These are phyloP conservation scores for Populus hybrid DNA, from an alignment of 441 rosid species.

Conservation along the genomic window DNA sequence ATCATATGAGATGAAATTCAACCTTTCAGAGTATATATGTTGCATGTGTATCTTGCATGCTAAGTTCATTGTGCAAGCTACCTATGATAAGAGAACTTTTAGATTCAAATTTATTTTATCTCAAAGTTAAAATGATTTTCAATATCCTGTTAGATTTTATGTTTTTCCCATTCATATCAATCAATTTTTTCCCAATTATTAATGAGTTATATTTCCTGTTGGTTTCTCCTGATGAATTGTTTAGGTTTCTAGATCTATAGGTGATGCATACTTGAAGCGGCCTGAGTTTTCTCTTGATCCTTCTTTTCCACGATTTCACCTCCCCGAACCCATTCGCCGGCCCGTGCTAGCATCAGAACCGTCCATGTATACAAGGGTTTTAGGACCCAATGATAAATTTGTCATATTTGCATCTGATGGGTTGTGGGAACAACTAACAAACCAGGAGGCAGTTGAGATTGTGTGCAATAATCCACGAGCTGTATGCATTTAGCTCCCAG, in stretches of 20 bases:
- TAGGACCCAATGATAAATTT: constrained; percentile 63
- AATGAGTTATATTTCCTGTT: constrained; percentile 10
- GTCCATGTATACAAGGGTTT: constrained; percentile 45
- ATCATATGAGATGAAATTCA: not conserved
- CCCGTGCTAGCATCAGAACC: constrained; percentile 85
- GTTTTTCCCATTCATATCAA: not conserved
- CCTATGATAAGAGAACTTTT: not conserved
- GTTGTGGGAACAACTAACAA: constrained; percentile 79
- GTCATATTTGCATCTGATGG: constrained; percentile 96
- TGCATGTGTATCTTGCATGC: not conserved
- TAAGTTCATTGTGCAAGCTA: not conserved
- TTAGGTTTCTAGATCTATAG: constrained; percentile 63
- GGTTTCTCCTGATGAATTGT: constrained; percentile 18
- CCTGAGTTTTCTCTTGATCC: constrained; percentile 81
- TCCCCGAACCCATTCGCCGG: constrained; percentile 62
- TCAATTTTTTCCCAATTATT: not conserved
- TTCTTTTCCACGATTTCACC: constrained; percentile 73
- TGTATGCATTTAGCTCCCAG: constrained; percentile 38
- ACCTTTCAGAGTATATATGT: not conserved
- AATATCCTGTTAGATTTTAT: not conserved
- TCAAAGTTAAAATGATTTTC: not conserved
- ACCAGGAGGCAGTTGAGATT: constrained; percentile 86
- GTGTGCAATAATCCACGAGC: constrained; percentile 63
- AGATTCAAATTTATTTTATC: not conserved
- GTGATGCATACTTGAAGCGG: constrained; percentile 50